A percentile compares a stretch with the other conserved stretches of the same genome.
Conservation (phyloP, 2,329 filamentous ascomycete genomes). For the Leptographium flavum region DNA sequence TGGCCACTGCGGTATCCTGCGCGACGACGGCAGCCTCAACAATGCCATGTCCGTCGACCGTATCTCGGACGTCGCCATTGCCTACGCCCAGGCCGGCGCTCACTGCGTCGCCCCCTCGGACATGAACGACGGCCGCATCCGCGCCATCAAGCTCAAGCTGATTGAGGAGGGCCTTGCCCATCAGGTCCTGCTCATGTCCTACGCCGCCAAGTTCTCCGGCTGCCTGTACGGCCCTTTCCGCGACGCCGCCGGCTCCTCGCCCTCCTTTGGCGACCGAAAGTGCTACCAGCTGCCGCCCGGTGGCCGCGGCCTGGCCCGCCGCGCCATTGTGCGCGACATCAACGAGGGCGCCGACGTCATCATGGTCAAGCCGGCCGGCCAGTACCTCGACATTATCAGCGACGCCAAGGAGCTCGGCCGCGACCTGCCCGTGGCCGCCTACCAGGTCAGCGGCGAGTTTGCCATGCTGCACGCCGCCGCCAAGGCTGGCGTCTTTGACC, state of each 20-base stretch:
- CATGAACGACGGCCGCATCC: constrained; percentile 97
- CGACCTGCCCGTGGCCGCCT: constrained; percentile 85
- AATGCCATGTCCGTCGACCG: constrained; percentile 88
- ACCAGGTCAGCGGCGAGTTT: constrained; percentile 93
- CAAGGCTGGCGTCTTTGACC: constrained; percentile 89
- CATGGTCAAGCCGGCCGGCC: constrained; percentile 96
- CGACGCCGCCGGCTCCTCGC: constrained; percentile 81
- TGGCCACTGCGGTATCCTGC: constrained; percentile 90
- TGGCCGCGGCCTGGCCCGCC: constrained; percentile 77
- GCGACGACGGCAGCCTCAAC: constrained; percentile 85
- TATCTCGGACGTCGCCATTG: constrained; percentile 92
- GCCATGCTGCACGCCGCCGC: constrained; percentile 96
- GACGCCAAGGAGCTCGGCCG: constrained; percentile 90
- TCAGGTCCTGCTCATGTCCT: constrained; percentile 87
- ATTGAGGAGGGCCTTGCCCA: constrained; percentile 92
- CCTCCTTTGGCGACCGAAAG: constrained; percentile 84
- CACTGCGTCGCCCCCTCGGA: constrained; percentile 96
- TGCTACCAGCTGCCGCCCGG: constrained; percentile 96
- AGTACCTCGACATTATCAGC: constrained; percentile 94
- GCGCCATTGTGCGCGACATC: constrained; percentile 83
- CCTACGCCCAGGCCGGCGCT: constrained; percentile 88
- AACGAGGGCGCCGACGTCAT: constrained; percentile 92
- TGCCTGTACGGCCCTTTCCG: constrained; percentile 96
- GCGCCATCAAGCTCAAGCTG: constrained; percentile 93
- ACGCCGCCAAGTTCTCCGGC: constrained; percentile 93